Evolutionary conservation across 202 grass and related monocot genomes (phyloP).

Genomic region (Bolboschoenoplectus hybrid): DNA sequence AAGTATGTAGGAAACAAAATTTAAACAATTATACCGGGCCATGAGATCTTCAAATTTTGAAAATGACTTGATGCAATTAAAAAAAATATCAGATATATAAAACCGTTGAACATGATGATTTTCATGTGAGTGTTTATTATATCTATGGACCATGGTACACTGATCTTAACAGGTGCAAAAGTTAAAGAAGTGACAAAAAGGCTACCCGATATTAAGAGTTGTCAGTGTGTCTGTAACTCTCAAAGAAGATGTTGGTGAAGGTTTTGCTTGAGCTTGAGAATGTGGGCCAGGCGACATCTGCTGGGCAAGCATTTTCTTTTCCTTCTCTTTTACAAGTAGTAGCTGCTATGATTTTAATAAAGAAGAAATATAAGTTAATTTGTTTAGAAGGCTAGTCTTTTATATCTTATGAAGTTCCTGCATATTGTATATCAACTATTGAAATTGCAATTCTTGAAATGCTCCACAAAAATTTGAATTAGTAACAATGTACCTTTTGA

Average conservation of each 20-base stretch:
- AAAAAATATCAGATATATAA: background rate
- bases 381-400: background rate
- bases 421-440: background rate
- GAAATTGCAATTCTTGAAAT: constrained; percentile 3
- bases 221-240: constrained; percentile 39
- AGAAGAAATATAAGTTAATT: constrained; percentile 25
- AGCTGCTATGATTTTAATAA: constrained; percentile 38
- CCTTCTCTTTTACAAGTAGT: constrained; percentile 50
- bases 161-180: background rate
- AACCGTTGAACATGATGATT: background rate
- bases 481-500: constrained; percentile 52
- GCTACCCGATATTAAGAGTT: constrained; percentile 57
- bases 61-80: background rate
- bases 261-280: constrained; percentile 46
- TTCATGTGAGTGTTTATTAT: background rate
- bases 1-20: background rate
- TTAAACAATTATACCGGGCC: background rate
- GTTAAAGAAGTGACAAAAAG: constrained; percentile 22
- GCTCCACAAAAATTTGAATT: background rate
- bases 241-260: constrained; percentile 32
- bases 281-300: constrained; percentile 36
- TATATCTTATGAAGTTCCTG: background rate
- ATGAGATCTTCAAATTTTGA: background rate
- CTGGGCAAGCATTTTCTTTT: constrained; percentile 45
- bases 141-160: background rate